Percentiles rank a stretch among this genome's conserved stretches.
Conservation (phyloP, 2,329 filamentous ascomycete species). For the Xylaria sp. region DNA sequence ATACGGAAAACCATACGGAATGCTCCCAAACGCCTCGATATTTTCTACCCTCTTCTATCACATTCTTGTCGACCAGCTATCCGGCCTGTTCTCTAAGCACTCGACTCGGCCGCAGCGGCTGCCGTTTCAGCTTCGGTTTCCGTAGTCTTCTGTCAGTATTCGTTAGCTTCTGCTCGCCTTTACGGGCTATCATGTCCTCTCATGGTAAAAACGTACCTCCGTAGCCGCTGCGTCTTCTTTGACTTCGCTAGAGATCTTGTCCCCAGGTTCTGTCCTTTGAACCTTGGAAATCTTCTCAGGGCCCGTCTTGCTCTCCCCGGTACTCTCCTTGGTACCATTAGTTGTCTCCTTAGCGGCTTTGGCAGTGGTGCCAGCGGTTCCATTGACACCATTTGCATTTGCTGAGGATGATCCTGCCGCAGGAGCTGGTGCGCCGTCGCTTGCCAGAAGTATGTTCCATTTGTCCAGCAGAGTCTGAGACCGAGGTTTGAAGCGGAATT, state of each 20-base stretch:
- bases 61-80: neutral
- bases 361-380: constrained; percentile 43
- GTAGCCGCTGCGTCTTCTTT: constrained; percentile 42
- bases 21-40: constrained; percentile 29
- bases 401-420: constrained; percentile 36
- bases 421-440: constrained; percentile 52
- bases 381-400: constrained; percentile 56
- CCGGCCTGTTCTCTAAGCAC: constrained; percentile 2
- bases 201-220: constrained; percentile 36
- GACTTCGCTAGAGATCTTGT: constrained; percentile 47
- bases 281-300: constrained; percentile 41
- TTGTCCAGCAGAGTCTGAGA: constrained; percentile 80
- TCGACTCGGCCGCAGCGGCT: neutral
- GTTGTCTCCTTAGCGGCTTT: constrained; percentile 41
- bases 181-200: neutral
- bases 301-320: constrained; percentile 32
- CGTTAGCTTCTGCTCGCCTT: constrained; percentile 10
- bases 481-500: constrained; percentile 86
- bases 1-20: constrained; percentile 22
- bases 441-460: constrained; percentile 85
- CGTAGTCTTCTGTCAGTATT: constrained; percentile 13
- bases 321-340: constrained; percentile 38
- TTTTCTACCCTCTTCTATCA: constrained; percentile 22
- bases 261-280: constrained; percentile 46
- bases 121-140: constrained; percentile 15